Percentiles rank a stretch among this genome's conserved stretches.
Evolutionary conservation across 805 yeast genomes (phyloP).

Genomic region (Tetrapisispora iriomotensis): DNA sequence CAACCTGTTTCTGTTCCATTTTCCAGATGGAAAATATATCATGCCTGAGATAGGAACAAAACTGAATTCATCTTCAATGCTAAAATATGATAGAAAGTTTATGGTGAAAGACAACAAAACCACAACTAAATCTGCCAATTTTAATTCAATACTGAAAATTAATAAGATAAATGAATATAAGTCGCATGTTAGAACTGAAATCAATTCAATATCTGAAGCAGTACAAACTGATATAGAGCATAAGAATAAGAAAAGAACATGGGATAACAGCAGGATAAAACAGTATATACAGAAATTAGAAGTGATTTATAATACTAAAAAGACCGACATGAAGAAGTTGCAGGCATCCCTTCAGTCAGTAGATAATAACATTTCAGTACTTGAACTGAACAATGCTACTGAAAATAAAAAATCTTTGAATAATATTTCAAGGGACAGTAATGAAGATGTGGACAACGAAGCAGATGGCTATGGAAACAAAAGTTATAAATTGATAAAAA

Average conservation of each 20-base stretch:
- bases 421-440: too few species aligned
- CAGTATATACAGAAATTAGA: constrained; percentile 6
- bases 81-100: too few species aligned
- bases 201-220: constrained; percentile 6
- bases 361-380: too few species aligned
- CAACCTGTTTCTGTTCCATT: constrained; percentile 18
- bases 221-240: constrained; percentile 8
- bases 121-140: constrained; percentile 25
- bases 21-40: constrained; percentile 20
- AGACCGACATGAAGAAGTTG: background rate
- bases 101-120: too few species aligned
- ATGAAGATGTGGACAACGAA: background rate
- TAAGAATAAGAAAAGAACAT: background rate
- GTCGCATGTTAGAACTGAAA: constrained; percentile 17
- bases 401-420: too few species aligned
- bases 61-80: background rate
- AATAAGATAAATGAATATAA: constrained; percentile 23
- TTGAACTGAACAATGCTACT: too few species aligned
- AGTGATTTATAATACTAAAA: constrained; percentile 1
- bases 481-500: constrained; percentile 16
- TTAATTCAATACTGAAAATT: constrained; percentile 20
- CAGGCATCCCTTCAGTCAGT: background rate
- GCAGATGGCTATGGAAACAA: constrained; percentile 23
- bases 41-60: constrained; percentile 3
- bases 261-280: constrained; percentile 5